phyloP scores from a whole-genome alignment of 2,329 filamentous ascomycete species.

The Fusarium clavum region DNA sequence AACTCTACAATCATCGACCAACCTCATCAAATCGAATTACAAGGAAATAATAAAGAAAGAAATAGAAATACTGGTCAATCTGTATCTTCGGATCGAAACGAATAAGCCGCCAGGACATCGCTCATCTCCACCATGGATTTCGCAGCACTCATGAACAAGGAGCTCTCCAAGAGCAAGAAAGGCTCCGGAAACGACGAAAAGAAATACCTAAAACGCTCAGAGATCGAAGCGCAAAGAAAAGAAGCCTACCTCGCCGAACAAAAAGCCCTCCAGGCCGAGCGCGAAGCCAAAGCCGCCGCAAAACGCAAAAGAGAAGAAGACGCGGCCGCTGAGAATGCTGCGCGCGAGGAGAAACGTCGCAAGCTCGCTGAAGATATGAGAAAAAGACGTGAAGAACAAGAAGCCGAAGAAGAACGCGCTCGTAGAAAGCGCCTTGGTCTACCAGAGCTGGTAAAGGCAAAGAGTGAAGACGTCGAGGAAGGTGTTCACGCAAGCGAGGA shows the following conservation, averaged over 20 bases:
- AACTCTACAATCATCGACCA: neutral
- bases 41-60: neutral
- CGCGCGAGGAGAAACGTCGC: slow-evolving; percentile 84
- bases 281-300: slow-evolving; percentile 73
- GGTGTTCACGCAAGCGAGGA: slow-evolving; percentile 66
- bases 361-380: slow-evolving; percentile 84
- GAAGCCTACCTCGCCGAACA: slow-evolving; percentile 87
- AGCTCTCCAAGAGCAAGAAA: slow-evolving; percentile 85
- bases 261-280: slow-evolving; percentile 76
- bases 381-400: slow-evolving; percentile 75
- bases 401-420: slow-evolving; percentile 76
- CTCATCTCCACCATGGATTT: slow-evolving; percentile 81
- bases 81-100: neutral
- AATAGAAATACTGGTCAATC: neutral
- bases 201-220: slow-evolving; percentile 88
- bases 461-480: slow-evolving; percentile 57
- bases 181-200: slow-evolving; percentile 59
- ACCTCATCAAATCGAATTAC: neutral
- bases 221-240: slow-evolving; percentile 84
- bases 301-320: slow-evolving; percentile 95
- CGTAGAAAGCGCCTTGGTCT: slow-evolving; percentile 82
- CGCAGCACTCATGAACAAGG: slow-evolving; percentile 89
- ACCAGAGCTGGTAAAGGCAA: slow-evolving; percentile 70
- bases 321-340: slow-evolving; percentile 73
- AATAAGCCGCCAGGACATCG: neutral